Conservation (phyloP, 1,284 basidiomycete genomes). For the Xanthoconium separans region DNA sequence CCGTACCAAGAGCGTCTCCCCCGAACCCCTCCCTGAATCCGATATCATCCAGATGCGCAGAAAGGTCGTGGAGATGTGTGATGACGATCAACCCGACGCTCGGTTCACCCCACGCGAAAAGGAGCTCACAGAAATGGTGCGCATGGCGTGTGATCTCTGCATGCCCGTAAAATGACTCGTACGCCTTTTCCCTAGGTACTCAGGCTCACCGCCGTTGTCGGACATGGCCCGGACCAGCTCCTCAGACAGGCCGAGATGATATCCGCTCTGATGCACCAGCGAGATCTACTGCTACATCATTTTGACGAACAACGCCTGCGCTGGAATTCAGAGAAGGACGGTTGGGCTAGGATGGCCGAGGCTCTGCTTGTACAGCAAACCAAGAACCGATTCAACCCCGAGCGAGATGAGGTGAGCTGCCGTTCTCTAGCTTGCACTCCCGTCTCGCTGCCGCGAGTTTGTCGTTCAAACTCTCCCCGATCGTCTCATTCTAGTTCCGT, state of each 20-base stretch:
- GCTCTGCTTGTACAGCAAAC: constrained; percentile 53
- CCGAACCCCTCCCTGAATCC: constrained; percentile 22
- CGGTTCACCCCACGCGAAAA: constrained; percentile 40
- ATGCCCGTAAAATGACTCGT: constrained; percentile 1
- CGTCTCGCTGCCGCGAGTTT: background rate
- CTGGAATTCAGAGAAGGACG: constrained; percentile 59
- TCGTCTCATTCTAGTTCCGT: background rate
- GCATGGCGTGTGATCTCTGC: constrained; percentile 17
- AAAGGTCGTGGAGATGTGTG: constrained; percentile 18
- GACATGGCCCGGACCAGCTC: constrained; percentile 48
- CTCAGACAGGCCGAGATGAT: constrained; percentile 62
- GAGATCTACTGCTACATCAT: constrained; percentile 53
- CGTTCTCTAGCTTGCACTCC: background rate
- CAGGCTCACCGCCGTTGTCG: constrained; percentile 42
- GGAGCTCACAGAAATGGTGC: constrained; percentile 61
- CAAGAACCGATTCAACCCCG: constrained; percentile 32
- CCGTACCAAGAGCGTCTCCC: constrained; percentile 19
- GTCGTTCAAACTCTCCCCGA: background rate
- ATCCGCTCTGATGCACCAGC: constrained; percentile 50
- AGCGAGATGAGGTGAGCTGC: constrained; percentile 45
- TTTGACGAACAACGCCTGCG: constrained; percentile 53
- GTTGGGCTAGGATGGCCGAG: constrained; percentile 62
- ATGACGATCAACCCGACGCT: background rate
- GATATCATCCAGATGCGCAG: constrained; percentile 27
- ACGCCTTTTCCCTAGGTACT: constrained; percentile 42